These are phyloP conservation scores for Nicotiana tomentosiformis DNA, from an alignment of 257 asterid species.

Conservation along the genomic window DNA sequence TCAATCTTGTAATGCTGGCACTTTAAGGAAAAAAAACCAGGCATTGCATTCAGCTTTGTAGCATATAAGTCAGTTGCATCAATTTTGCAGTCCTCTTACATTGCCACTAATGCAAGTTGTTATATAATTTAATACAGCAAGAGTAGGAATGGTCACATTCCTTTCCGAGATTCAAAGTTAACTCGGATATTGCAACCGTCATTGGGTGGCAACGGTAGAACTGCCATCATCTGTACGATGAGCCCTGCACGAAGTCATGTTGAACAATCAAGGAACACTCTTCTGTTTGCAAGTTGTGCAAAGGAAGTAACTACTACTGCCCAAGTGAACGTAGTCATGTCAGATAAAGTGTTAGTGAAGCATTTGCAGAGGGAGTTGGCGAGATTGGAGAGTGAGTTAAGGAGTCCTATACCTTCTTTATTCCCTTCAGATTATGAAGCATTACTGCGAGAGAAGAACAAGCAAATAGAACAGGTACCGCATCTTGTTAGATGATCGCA, in stretches of 20 bases:
- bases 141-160: slow-evolving; percentile 76
- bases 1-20: background rate
- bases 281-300: slow-evolving; percentile 93
- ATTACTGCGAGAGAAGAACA: slow-evolving; percentile 61
- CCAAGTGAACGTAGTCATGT: slow-evolving; percentile 77
- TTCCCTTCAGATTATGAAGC: slow-evolving; percentile 39
- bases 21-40: background rate
- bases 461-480: slow-evolving; percentile 69
- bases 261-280: slow-evolving; percentile 97
- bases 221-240: slow-evolving; percentile 90
- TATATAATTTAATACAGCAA: slow-evolving; percentile 48
- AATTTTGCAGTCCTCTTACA: background rate
- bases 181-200: slow-evolving; percentile 89
- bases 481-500: background rate
- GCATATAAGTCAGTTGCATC: background rate
- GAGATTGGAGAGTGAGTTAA: slow-evolving; percentile 67
- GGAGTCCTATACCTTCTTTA: slow-evolving; percentile 40
- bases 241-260: slow-evolving; percentile 88
- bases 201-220: slow-evolving; percentile 82
- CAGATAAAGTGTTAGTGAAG: slow-evolving; percentile 85
- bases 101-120: slow-evolving; percentile 2
- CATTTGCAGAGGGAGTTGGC: slow-evolving; percentile 72
- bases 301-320: slow-evolving; percentile 89
- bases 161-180: slow-evolving; percentile 91
- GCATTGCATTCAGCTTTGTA: background rate